Evolutionary conservation across 2,329 filamentous ascomycete species (phyloP), one percentile per base, ranked within the genome.

Genomic region (Cladophialophora carrionii): DNA sequence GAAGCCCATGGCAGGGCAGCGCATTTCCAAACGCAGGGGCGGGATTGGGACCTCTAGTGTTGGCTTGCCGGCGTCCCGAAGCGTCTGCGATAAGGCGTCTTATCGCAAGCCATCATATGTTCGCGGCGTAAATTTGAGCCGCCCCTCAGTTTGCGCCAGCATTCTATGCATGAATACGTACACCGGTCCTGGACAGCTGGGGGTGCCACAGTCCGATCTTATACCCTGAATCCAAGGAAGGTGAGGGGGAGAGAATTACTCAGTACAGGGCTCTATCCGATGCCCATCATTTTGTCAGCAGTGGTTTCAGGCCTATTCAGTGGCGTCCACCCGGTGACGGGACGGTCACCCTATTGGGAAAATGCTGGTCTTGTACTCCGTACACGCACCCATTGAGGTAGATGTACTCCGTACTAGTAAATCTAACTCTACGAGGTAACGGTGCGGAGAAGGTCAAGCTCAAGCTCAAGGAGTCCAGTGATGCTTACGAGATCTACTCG

Each of bases 381-480:
- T 29, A n/a, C 17, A 41, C 12, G 3, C 4, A 17, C 12, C 34
- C 34, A 6, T 41, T 41, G 34, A 43, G 37, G 37, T 43, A 20
- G n/a, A n/a, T n/a, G n/a, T n/a, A n/a, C n/a, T n/a, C n/a, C n/a
- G n/a, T n/a, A n/a, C n/a, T n/a, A n/a, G n/a, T 43, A 8, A 43
- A 14, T 43, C 37, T 14, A n/a, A 43, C 17, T 6, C 14, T 43
- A n/a, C n/a, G n/a, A n/a, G n/a, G n/a, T n/a, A n/a, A 31, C 12
- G 26, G 52, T 34, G 56, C 41, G 20, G 56, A 58, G 56, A 58
- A 60, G 31, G n/a, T 60, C 46, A 20, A 60, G 32, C 14, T 51
- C 43, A 9, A 32, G 56, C n/a, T 43, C 26, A 3, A 29, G 37
- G n/a, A n/a, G n/a, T 43, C 37, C 37, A 43, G 37, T 43, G 37